These are phyloP conservation scores for Monosporascus sp. DNA, from an alignment of 2,329 filamentous ascomycete genomes.

Conservation along the genomic window DNA sequence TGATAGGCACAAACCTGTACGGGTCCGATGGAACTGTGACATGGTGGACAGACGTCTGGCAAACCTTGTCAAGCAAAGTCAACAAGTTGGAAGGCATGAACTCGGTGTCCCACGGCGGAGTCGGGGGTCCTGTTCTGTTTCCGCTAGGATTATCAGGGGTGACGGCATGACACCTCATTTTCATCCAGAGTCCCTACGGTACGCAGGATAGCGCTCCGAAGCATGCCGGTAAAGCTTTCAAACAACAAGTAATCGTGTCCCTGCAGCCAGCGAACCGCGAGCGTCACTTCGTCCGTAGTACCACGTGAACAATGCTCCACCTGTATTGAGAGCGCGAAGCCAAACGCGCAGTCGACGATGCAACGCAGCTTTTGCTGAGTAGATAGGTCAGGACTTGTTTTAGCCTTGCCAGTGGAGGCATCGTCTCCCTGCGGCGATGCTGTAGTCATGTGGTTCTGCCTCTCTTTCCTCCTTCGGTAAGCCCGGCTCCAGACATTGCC, in stretches of 20 bases:
- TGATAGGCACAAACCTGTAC: too few relatives aligned
- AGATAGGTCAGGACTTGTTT: background rate
- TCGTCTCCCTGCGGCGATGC: slow-evolving; percentile 8
- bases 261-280: slow-evolving; percentile 65
- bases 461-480: slow-evolving; percentile 57
- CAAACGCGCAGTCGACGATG: slow-evolving; percentile 42
- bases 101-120: too few relatives aligned
- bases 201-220: slow-evolving; percentile 30
- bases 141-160: too few relatives aligned
- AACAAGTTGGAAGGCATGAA: too few relatives aligned
- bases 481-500: slow-evolving; percentile 75
- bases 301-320: slow-evolving; percentile 27
- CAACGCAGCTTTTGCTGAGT: slow-evolving; percentile 24
- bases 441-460: slow-evolving; percentile 24
- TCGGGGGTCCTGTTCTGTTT: too few relatives aligned
- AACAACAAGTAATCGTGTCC: slow-evolving; percentile 70
- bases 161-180: too few relatives aligned
- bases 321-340: slow-evolving; percentile 51
- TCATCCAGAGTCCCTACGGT: background rate
- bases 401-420: background rate
- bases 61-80: too few relatives aligned
- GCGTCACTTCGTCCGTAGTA: slow-evolving; percentile 34
- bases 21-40: too few relatives aligned
- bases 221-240: slow-evolving; percentile 81
- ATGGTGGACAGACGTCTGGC: too few relatives aligned